Percentiles rank a stretch among this genome's conserved stretches.
These are phyloP conservation scores for Panicum hallii DNA, from an alignment of 202 grass and related monocot species.

Conservation along the genomic window DNA sequence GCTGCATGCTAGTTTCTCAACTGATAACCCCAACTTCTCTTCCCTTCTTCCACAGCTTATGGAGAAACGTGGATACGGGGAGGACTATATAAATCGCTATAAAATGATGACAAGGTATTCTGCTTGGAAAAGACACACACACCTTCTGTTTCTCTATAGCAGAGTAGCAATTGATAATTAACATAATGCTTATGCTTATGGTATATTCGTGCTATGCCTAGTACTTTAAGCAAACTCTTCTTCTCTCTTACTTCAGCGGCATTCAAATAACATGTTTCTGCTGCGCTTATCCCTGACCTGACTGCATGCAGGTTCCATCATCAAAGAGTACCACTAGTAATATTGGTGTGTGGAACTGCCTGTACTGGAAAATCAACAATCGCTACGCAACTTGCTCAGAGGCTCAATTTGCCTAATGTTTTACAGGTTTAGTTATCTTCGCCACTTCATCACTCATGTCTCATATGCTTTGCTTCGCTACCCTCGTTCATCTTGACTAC, in stretches of 20 bases:
- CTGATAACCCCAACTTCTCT: neutral
- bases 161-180: neutral
- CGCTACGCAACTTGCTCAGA: slow-evolving; percentile 92
- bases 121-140: neutral
- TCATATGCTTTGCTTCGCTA: slow-evolving; percentile 2
- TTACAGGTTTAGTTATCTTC: slow-evolving; percentile 73
- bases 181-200: neutral
- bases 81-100: slow-evolving; percentile 94
- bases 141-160: slow-evolving; percentile 18
- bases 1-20: slow-evolving; percentile 22
- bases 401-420: slow-evolving; percentile 97
- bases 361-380: slow-evolving; percentile 97
- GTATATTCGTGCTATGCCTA: neutral
- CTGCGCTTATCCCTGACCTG: slow-evolving; percentile 24
- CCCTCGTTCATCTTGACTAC: slow-evolving; percentile 15
- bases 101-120: slow-evolving; percentile 94
- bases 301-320: slow-evolving; percentile 81
- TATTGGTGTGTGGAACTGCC: slow-evolving; percentile 95
- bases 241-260: neutral
- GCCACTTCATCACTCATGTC: slow-evolving; percentile 25
- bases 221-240: slow-evolving; percentile 17
- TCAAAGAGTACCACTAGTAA: slow-evolving; percentile 92
- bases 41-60: slow-evolving; percentile 64
- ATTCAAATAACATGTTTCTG: slow-evolving; percentile 26
- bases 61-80: slow-evolving; percentile 67